Conservation (phyloP, 352 stramenopile species). For the Phytopythium litorale region DNA sequence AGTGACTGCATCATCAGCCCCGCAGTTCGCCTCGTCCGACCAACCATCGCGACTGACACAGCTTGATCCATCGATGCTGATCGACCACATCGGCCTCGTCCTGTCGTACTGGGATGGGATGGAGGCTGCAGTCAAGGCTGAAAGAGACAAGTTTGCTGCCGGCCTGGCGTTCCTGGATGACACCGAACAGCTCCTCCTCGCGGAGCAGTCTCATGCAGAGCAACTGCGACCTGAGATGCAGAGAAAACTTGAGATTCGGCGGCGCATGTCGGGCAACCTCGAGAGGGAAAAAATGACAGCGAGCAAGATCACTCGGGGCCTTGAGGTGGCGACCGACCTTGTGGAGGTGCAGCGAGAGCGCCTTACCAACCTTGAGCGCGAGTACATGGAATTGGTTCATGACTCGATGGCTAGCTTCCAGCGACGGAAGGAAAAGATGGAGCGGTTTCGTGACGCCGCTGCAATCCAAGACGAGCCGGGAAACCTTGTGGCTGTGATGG, state of each 20-base stretch:
- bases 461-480: neutral
- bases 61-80: constrained; percentile 42
- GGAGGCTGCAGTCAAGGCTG: constrained; percentile 20
- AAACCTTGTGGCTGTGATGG: neutral
- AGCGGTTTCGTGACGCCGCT: neutral
- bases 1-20: neutral
- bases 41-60: constrained; percentile 12
- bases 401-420: constrained; percentile 11
- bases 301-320: constrained; percentile 39
- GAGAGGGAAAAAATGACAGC: constrained; percentile 48
- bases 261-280: constrained; percentile 57
- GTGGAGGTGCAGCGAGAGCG: constrained; percentile 33
- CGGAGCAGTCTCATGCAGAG: constrained; percentile 46
- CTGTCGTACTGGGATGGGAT: constrained; percentile 23
- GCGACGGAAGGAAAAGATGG: neutral
- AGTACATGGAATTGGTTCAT: constrained; percentile 50
- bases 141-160: constrained; percentile 26
- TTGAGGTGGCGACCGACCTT: constrained; percentile 42
- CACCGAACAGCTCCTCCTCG: constrained; percentile 43
- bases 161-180: constrained; percentile 51
- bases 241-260: constrained; percentile 32
- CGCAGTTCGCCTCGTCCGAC: constrained; percentile 5
- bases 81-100: constrained; percentile 56
- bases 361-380: constrained; percentile 34
- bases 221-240: constrained; percentile 48